Evolutionary conservation across 1,284 basidiomycete genomes (phyloP).

Genomic region (Microbotryum silenes-acaulis): DNA sequence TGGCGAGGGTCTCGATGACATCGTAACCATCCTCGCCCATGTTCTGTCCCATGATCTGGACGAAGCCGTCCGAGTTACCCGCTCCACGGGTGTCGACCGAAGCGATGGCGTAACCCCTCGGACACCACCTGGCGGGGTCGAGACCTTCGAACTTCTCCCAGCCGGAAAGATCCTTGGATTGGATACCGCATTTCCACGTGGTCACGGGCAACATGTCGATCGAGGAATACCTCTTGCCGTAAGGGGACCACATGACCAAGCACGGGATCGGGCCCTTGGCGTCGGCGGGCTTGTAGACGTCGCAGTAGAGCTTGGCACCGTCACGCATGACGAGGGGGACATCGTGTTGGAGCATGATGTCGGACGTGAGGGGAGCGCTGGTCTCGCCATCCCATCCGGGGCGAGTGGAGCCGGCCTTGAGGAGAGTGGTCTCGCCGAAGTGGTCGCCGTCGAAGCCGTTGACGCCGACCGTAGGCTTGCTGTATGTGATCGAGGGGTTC

Average conservation of each 20-base stretch:
- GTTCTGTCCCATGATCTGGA: conserved; percentile 15
- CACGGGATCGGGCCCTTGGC: conserved; percentile 25
- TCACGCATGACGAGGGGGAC: conserved; percentile 33
- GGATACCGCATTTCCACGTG: conserved; percentile 5
- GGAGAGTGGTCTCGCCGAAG: conserved; percentile 2
- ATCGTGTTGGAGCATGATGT: conserved; percentile 29
- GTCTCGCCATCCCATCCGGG: conserved; percentile 10
- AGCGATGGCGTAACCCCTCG: conserved; percentile 34
- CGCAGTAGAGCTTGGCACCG: conserved; percentile 31
- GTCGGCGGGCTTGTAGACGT: conserved; percentile 33
- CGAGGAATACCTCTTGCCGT: conserved; percentile 25
- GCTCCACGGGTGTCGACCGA: conserved; percentile 33
- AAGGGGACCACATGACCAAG: conserved; percentile 34
- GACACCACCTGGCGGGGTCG: conserved; percentile 41
- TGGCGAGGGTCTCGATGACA: conserved; percentile 30
- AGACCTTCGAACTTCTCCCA: conserved; percentile 34
- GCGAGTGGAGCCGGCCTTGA: conserved; percentile 8
- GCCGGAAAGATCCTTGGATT: conserved; percentile 19
- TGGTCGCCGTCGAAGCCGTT: conserved; percentile 10
- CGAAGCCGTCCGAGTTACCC: conserved; percentile 26
- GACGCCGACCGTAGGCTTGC: conserved; percentile 4
- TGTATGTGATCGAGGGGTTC: neutral
- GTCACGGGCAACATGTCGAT: conserved; percentile 17
- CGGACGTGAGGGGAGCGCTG: conserved; percentile 7
- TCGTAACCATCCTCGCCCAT: conserved; percentile 32